Conservation (phyloP, 176 grass and related monocot species). For the Musa beccarii region DNA sequence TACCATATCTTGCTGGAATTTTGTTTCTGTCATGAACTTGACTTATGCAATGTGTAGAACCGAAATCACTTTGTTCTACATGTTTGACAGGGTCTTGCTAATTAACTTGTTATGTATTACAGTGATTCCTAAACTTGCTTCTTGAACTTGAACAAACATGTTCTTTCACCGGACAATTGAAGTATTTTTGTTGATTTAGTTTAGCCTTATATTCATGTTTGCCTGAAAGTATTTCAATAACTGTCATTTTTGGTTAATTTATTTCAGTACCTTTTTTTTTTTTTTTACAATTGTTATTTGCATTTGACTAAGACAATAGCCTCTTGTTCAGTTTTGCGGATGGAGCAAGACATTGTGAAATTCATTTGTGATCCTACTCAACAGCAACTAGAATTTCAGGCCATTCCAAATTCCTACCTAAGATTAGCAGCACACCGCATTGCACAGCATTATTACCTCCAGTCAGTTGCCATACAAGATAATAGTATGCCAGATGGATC, state of each 20-base stretch:
- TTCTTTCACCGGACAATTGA: too few relatives aligned
- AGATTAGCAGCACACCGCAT: conserved; percentile 82
- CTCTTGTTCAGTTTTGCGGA: conserved; percentile 64
- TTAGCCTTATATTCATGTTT: too few relatives aligned
- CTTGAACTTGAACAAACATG: not conserved
- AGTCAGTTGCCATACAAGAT: conserved; percentile 70
- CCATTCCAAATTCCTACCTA: conserved; percentile 82
- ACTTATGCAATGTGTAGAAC: not conserved
- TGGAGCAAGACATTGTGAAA: conserved; percentile 92
- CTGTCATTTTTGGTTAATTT: not conserved
- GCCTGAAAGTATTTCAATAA: not conserved
- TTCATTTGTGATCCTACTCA: conserved; percentile 62
- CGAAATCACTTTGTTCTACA: not conserved
- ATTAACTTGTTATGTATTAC: not conserved
- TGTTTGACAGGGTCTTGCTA: not conserved
- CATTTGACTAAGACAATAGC: conserved; percentile 4
- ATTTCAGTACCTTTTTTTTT: not conserved
- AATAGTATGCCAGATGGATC: conserved; percentile 68
- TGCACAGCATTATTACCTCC: conserved; percentile 80
- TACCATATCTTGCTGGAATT: too few relatives aligned
- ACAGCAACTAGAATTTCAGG: conserved; percentile 42
- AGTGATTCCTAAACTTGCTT: not conserved
- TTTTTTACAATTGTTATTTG: not conserved
- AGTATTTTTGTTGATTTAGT: too few relatives aligned
- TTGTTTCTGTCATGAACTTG: too few relatives aligned